Evolutionary conservation across 2,329 filamentous ascomycete species (phyloP).

Genomic region (Ophiosphaerella korrae): DNA sequence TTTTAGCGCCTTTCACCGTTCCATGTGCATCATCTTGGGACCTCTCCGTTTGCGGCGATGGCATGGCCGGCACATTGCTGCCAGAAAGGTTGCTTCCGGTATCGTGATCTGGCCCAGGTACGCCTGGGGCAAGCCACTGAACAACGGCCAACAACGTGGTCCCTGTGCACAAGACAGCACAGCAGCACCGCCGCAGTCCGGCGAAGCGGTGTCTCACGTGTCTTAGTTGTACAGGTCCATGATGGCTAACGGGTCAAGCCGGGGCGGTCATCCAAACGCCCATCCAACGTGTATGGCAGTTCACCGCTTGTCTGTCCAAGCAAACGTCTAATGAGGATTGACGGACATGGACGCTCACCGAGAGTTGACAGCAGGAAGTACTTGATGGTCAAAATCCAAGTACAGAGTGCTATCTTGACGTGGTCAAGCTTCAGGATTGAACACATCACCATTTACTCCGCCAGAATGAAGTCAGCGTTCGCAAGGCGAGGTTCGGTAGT

Average conservation of each 20-base stretch:
- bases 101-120: slow-evolving; percentile 16
- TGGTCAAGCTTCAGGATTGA: slow-evolving; percentile 33
- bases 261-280: slow-evolving; percentile 30
- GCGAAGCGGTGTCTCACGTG: slow-evolving; percentile 36
- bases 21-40: slow-evolving; percentile 39
- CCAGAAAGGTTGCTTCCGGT: slow-evolving; percentile 1
- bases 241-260: slow-evolving; percentile 37
- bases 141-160: slow-evolving; percentile 36
- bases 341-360: slow-evolving; percentile 18
- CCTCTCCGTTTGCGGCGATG: slow-evolving; percentile 19
- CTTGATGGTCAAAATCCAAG: slow-evolving; percentile 18
- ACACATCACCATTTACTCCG: slow-evolving; percentile 45
- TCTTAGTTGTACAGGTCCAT: slow-evolving; percentile 16
- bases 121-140: slow-evolving; percentile 22
- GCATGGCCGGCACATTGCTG: slow-evolving; percentile 17
- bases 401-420: slow-evolving; percentile 15
- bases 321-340: slow-evolving; percentile 15
- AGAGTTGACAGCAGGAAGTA: slow-evolving; percentile 20
- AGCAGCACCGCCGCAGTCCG: slow-evolving; percentile 31
- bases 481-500: slow-evolving; percentile 43
- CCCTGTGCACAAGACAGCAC: slow-evolving; percentile 37
- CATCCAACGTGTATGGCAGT: slow-evolving; percentile 33
- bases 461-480: slow-evolving; percentile 46
- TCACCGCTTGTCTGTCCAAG: slow-evolving; percentile 37
- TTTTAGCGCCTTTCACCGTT: slow-evolving; percentile 44